Percentiles rank a stretch among this genome's conserved stretches.
Evolutionary conservation across 352 stramenopile genomes (phyloP).

Genomic region (Pythium coloratum): DNA sequence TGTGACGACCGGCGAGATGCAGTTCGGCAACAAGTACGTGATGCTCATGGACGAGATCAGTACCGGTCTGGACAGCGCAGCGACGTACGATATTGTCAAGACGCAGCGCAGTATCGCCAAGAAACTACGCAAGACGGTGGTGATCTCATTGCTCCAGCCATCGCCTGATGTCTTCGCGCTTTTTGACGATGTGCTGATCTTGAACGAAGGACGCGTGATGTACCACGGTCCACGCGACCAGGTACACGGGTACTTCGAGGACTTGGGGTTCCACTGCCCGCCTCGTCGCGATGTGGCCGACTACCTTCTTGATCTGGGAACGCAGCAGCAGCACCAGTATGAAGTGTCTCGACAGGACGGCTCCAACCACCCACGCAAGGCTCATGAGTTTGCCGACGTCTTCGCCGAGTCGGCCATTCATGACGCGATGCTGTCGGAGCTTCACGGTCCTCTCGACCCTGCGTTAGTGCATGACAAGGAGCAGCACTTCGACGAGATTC

Average conservation of each 20-base stretch:
- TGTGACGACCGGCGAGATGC: constrained; percentile 73
- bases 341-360: not conserved
- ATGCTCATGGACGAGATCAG: constrained; percentile 85
- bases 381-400: constrained; percentile 24
- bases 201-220: constrained; percentile 90
- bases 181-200: constrained; percentile 93
- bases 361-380: constrained; percentile 4
- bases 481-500: constrained; percentile 15
- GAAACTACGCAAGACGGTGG: constrained; percentile 53
- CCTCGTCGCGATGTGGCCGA: constrained; percentile 84
- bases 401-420: constrained; percentile 28
- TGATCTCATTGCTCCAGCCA: constrained; percentile 88
- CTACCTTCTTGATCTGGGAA: constrained; percentile 77
- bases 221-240: constrained; percentile 76
- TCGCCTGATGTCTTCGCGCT: constrained; percentile 91
- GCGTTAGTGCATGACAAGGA: constrained; percentile 76
- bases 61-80: constrained; percentile 59
- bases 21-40: constrained; percentile 81
- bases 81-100: constrained; percentile 63
- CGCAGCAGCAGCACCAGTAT: constrained; percentile 25
- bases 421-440: constrained; percentile 58
- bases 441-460: constrained; percentile 86
- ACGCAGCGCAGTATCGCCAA: constrained; percentile 57
- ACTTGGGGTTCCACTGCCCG: constrained; percentile 59
- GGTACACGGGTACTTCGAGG: constrained; percentile 76